A percentile compares a stretch with the other conserved stretches of the same genome.
These are phyloP conservation scores for Penicillium sp. DNA, from an alignment of 2,329 filamentous ascomycete species.

Conservation along the genomic window DNA sequence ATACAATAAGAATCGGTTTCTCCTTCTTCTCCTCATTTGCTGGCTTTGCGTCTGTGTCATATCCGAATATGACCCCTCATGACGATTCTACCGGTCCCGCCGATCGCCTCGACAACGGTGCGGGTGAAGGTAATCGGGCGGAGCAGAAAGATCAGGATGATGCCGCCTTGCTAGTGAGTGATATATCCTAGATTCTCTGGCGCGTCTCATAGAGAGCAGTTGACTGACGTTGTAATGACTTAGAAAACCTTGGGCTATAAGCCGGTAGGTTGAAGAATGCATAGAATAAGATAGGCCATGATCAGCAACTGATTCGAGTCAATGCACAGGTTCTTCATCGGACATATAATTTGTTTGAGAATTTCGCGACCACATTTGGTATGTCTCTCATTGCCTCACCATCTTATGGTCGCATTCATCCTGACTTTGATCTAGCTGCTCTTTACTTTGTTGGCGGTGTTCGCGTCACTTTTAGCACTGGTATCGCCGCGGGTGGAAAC, in stretches of 20 bases:
- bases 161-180: constrained; percentile 39
- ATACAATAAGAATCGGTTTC: too few species aligned
- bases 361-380: constrained; percentile 61
- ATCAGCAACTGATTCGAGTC: constrained; percentile 13
- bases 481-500: constrained; percentile 61
- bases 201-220: not conserved
- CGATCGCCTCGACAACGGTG: constrained; percentile 14
- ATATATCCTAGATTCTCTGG: not conserved
- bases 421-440: constrained; percentile 46
- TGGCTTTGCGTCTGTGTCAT: not conserved
- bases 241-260: constrained; percentile 56
- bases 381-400: constrained; percentile 10
- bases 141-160: constrained; percentile 34
- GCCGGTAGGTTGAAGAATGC: constrained; percentile 46
- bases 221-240: constrained; percentile 20
- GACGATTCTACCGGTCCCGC: constrained; percentile 27
- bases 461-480: constrained; percentile 61
- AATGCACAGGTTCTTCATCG: constrained; percentile 53
- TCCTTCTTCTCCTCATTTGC: not conserved
- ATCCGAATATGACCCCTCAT: constrained; percentile 17
- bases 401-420: not conserved
- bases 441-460: constrained; percentile 62
- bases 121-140: constrained; percentile 25
- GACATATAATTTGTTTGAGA: constrained; percentile 58
- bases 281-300: not conserved